Evolutionary conservation across 2,329 filamentous ascomycete genomes (phyloP), one percentile per base, ranked within the genome.

Genomic region (Verruconis gallopava): DNA sequence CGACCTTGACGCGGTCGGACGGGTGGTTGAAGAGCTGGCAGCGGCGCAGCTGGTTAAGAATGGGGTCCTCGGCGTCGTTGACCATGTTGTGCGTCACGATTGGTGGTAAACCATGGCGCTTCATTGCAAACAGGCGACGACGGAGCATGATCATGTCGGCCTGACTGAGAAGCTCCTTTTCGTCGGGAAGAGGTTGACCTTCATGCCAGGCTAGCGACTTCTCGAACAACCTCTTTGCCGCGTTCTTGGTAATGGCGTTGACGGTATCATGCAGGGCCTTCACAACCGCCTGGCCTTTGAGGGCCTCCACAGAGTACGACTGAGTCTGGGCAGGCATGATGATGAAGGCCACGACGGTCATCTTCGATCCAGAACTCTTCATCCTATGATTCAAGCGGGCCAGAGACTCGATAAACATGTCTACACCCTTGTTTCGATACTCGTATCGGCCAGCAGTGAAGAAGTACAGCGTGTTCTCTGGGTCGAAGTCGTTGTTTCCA

Each of bases 81-180:
- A 85, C 66, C 89, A 98, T 95, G 72, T 98, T 96, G 71, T 98
- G 91, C 3, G 91, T 98, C 46, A 96, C 89, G 56, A 98, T 93
- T 0, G 91, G 91, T 3, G 91, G 91, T 21, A 96, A 74, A 30
- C 75, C 77, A 60, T 86, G 74, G 41, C 91, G 76, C 71, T 96
- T 96, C 86, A 96, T 95, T 47, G 88, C 91, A 56, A 94, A 98
- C 38, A 98, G 71, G 42, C 91, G 78, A 49, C 91, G 79, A 36
- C 91, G 83, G 40, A 98, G 75, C 55, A 96, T 75, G 46, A 96
- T 86, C 49, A 89, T 86, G 61, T 98, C 91, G 57, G 93, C 83
- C 46, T 79, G 78, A 22, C 84, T 89, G 52, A 98, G 85, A 30
- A 98, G 72, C 55, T 96, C 91, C 71, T 94, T 95, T 68, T 95